phyloP scores from a whole-genome alignment of 2,329 filamentous ascomycete genomes.

The Emergomyces pasteurianus region DNA sequence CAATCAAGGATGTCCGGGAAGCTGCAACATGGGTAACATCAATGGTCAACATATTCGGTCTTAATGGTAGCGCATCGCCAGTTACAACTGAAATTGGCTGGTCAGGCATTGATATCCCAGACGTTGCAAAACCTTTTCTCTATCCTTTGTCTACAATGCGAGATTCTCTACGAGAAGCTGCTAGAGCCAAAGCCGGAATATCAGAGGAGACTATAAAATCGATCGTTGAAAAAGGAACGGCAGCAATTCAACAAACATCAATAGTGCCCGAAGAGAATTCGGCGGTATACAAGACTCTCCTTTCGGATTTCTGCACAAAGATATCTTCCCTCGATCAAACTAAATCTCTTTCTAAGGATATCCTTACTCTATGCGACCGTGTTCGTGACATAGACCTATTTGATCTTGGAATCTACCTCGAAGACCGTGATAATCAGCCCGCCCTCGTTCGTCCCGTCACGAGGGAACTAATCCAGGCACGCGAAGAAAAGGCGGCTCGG shows the following conservation, averaged over 20 bases:
- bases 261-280: constrained; percentile 17
- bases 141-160: constrained; percentile 46
- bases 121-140: constrained; percentile 48
- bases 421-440: constrained; percentile 59
- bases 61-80: constrained; percentile 37
- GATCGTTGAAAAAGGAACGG: constrained; percentile 22
- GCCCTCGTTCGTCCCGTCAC: constrained; percentile 62
- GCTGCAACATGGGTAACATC: constrained; percentile 70
- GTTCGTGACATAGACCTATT: constrained; percentile 73
- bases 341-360: constrained; percentile 53
- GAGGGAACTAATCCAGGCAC: constrained; percentile 41
- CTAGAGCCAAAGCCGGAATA: constrained; percentile 38
- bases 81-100: constrained; percentile 44
- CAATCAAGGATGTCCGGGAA: constrained; percentile 37
- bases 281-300: constrained; percentile 37
- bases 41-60: constrained; percentile 73
- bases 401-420: constrained; percentile 73
- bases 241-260: background rate
- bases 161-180: constrained; percentile 45
- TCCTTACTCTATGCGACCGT: constrained; percentile 64
- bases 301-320: constrained; percentile 31
- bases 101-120: constrained; percentile 52
- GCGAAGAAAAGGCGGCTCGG: constrained; percentile 37
- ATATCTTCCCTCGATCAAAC: constrained; percentile 26
- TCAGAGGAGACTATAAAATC: constrained; percentile 26